Evolutionary conservation across 768 basidiomycete genomes (phyloP).

Genomic region (Lactarius indigo): DNA sequence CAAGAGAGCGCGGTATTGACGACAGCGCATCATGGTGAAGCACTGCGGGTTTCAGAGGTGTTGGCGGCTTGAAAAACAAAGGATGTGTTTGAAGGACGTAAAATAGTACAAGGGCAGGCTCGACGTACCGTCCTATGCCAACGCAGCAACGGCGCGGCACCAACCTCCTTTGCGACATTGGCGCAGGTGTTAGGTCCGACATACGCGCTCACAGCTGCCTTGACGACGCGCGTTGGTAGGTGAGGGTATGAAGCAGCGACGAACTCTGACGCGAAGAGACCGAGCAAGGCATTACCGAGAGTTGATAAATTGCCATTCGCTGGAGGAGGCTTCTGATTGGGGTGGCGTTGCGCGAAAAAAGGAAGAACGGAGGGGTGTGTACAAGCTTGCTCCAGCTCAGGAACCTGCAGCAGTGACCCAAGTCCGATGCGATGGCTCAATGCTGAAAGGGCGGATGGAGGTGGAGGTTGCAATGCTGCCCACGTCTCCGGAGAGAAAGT

Average conservation of each 20-base stretch:
- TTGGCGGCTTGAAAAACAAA: constrained; percentile 41
- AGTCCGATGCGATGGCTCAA: constrained; percentile 78
- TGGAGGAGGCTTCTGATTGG: constrained; percentile 48
- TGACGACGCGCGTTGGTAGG: constrained; percentile 86
- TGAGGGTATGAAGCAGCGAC: constrained; percentile 80
- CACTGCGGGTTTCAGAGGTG: constrained; percentile 46
- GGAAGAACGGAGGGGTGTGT: constrained; percentile 70
- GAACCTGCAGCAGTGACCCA: constrained; percentile 47
- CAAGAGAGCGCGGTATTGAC: constrained; percentile 80
- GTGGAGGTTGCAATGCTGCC: constrained; percentile 69
- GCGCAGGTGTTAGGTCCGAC: constrained; percentile 85
- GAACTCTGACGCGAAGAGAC: constrained; percentile 85
- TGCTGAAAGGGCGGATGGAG: constrained; percentile 65
- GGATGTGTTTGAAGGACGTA: not conserved
- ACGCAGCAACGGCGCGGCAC: constrained; percentile 69
- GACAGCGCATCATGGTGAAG: constrained; percentile 86
- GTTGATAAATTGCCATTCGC: constrained; percentile 74
- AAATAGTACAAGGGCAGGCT: not conserved
- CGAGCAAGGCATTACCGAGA: constrained; percentile 85
- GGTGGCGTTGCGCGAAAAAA: constrained; percentile 54
- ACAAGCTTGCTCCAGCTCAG: constrained; percentile 66
- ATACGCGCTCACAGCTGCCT: constrained; percentile 88
- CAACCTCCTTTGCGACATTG: constrained; percentile 82
- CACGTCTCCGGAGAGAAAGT: constrained; percentile 62
- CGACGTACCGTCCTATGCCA: constrained; percentile 74